Evolutionary conservation across 768 basidiomycete genomes (phyloP).

Genomic region (Lentinula guzmanii): DNA sequence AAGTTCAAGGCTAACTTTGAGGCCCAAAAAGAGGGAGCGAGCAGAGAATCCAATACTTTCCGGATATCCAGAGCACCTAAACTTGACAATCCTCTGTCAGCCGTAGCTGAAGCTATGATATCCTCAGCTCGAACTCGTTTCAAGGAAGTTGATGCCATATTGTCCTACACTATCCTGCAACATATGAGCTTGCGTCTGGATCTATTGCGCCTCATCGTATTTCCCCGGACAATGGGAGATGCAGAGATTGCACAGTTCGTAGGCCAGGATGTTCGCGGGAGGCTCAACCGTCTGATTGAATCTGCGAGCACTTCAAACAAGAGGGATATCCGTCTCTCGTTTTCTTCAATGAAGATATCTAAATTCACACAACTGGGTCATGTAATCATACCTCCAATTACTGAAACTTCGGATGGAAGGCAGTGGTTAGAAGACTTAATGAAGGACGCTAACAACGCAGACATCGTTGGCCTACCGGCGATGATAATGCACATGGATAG

Average conservation of each 20-base stretch:
- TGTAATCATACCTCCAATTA: conserved; percentile 27
- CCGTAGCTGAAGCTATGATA: conserved; percentile 83
- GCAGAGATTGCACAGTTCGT: conserved; percentile 72
- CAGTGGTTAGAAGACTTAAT: conserved; percentile 60
- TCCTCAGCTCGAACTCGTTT: conserved; percentile 66
- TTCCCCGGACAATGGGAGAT: conserved; percentile 77
- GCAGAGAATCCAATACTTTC: conserved; percentile 74
- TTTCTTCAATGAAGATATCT: conserved; percentile 73
- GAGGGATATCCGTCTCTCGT: conserved; percentile 66
- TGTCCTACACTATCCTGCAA: conserved; percentile 62
- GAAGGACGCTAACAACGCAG: conserved; percentile 60
- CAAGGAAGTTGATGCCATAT: conserved; percentile 55
- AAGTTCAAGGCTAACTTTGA: conserved; percentile 73
- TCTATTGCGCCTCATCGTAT: conserved; percentile 62
- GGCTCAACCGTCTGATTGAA: conserved; percentile 57
- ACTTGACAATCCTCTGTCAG: conserved; percentile 75
- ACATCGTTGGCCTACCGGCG: conserved; percentile 73
- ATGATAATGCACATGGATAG: conserved; percentile 81
- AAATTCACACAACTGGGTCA: conserved; percentile 61
- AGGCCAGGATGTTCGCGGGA: conserved; percentile 62
- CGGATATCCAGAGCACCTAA: conserved; percentile 63
- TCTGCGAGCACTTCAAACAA: conserved; percentile 42
- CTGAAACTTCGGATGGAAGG: conserved; percentile 33
- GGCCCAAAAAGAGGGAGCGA: conserved; percentile 69
- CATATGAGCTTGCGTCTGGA: conserved; percentile 68